These are phyloP conservation scores for Pestalotiopsis sp. DNA, from an alignment of 2,329 filamentous ascomycete species.

Conservation along the genomic window DNA sequence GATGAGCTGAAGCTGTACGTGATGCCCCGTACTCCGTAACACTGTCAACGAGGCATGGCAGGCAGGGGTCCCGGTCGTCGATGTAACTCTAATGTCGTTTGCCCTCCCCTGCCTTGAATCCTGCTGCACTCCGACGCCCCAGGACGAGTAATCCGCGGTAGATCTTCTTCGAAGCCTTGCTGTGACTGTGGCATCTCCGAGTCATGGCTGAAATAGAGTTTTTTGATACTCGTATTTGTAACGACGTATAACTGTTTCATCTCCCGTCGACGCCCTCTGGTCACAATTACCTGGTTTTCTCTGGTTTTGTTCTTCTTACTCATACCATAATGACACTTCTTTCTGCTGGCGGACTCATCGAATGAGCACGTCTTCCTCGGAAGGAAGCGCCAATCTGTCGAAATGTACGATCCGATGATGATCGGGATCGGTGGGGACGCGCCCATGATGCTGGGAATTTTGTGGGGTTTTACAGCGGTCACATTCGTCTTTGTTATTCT, in stretches of 20 bases:
- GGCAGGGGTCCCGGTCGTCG: not conserved
- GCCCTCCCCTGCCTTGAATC: not conserved
- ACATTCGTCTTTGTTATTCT: not conserved
- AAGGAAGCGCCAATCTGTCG: not conserved
- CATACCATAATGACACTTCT: not conserved
- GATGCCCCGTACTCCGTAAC: not conserved
- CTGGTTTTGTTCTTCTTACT: not conserved
- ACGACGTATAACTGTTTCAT: not conserved
- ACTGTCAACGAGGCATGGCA: not conserved
- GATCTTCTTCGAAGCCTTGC: not conserved
- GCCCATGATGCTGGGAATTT: conserved; percentile 1
- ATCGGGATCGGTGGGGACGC: conserved; percentile 8
- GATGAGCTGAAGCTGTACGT: not conserved
- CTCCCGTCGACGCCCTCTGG: not conserved
- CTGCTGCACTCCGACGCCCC: not conserved
- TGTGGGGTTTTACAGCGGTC: conserved; percentile 1
- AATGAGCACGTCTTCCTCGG: not conserved
- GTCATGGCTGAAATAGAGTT: not conserved
- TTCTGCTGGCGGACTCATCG: not conserved
- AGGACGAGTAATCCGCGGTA: not conserved
- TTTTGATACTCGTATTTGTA: not conserved
- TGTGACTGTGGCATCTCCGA: not conserved
- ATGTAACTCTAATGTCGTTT: not conserved
- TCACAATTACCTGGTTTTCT: not conserved
- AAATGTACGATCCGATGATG: not conserved